Base-by-base conservation (phyloP, 2,329 filamentous ascomycete genomes). In the Xylaria sp. region DNA sequence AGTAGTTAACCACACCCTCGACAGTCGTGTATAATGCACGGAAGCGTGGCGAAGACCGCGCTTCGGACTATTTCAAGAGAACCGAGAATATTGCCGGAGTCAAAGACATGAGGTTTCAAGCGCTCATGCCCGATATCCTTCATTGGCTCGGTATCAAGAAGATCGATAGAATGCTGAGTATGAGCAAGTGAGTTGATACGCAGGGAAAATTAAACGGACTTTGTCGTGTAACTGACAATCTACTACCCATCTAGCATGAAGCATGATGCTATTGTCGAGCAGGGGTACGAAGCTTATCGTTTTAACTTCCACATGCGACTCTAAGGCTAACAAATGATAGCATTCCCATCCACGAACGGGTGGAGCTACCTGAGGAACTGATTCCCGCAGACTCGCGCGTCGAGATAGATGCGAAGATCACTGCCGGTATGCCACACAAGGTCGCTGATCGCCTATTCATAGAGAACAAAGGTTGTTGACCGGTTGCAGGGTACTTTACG, bases 361-460 rank as follows among this genome's bases (percentile, higher is more conserved):
- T 98, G 57, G 94, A 97, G 69, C 93, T 98, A 72, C 96, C 95
- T 3, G 94, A 97, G 73, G 92, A 96, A 39, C 90, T 96, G 88
- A 98, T 98, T 75, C 96, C 96, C 13, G 93, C 91, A 71, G 96
- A 98, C 82, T 97, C 94, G 62, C 87, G 95, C 73, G 96, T 98
- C n/a, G 96, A 99, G 81, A 99, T 98, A 78, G 96, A 98, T 81
- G 96, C 96, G 68, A 98, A 98, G 85, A 98, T 98, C 79, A 96
- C 95, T 75, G 94, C 95, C 69, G 96, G 92, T 94, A 83, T 82
- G 89, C 83, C 65, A 49, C 58, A 48, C 57, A 36, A 36, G 60
- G 28, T 58, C 59, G 48, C 62, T 43, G 64, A 62, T 66, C 62
- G 41, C 54, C 66, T 28, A 56, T 62, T 52, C 66, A 54, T 20